A percentile compares a stretch with the other conserved stretches of the same genome.
These are phyloP conservation scores for Noccaea caerulescens DNA, from an alignment of 345 rosid genomes.

Conservation along the genomic window DNA sequence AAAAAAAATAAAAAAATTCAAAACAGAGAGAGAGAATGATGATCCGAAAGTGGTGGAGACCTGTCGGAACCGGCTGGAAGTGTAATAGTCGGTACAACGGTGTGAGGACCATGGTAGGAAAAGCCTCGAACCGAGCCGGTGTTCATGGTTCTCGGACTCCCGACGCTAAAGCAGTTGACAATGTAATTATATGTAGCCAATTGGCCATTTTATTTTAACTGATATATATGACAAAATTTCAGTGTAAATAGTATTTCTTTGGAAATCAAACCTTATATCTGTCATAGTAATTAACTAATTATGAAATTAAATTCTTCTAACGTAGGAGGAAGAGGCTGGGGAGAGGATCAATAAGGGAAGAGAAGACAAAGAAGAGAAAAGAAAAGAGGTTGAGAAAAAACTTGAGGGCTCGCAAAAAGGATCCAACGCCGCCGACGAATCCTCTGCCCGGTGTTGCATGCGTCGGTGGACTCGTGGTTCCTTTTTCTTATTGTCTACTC, in stretches of 20 bases:
- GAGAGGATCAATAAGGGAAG: conserved; percentile 36
- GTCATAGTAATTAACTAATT: neutral
- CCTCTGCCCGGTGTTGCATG: conserved; percentile 15
- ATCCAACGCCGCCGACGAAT: conserved; percentile 8
- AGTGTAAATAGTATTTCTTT: no score
- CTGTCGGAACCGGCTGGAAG: neutral
- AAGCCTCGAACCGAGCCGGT: conserved; percentile 43
- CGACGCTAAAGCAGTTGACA: conserved; percentile 36
- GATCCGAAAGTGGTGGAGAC: conserved; percentile 30
- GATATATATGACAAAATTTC: neutral
- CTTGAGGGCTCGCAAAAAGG: conserved; percentile 21
- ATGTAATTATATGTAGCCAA: conserved; percentile 18
- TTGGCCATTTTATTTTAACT: neutral
- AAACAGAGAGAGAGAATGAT: conserved; percentile 4
- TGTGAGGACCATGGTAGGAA: conserved; percentile 41
- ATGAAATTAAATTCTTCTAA: neutral
- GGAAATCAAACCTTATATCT: neutral
- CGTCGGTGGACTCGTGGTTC: neutral
- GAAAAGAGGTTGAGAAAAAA: conserved; percentile 33
- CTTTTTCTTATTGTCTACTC: neutral
- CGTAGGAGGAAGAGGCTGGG: conserved; percentile 39
- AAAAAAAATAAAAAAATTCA: no score
- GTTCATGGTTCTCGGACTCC: conserved; percentile 41
- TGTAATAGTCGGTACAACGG: conserved; percentile 10
- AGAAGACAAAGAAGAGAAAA: conserved; percentile 28